Base-by-base conservation (phyloP, 257 asterid species). In the Craterostigma plantagineum region DNA sequence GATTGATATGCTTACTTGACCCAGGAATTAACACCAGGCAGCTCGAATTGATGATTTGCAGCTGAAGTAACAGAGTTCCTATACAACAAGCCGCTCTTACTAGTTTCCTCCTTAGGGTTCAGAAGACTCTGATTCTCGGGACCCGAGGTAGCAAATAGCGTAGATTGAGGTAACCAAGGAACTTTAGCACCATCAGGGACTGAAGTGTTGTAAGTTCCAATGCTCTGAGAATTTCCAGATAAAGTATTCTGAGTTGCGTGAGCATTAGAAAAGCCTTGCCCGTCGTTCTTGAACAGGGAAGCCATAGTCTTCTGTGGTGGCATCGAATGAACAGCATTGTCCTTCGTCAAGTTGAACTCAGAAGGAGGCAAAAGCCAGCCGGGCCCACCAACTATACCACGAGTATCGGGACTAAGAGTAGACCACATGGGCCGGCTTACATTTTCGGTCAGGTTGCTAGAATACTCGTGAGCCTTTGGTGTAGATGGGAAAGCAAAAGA, bases 381-480 rank as follows among this genome's bases (percentile, higher is more conserved):
- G 50, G 70, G 60, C 35, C 81, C 77, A 63, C 90, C n/a, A n/a
- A n/a, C n/a, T n/a, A n/a, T n/a, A n/a, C n/a, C 77, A 59, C 76
- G 73, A 64, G 80, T 75, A 63, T 70, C 92, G 63, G 70, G 92
- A 53, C 76, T 81, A 51, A 83, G 86, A 57, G 84, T 57, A 62
- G 67, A 79, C 96, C 96, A 85, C 96, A 85, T 80, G 65, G 80
- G 92, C 90, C 85, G 77, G 9, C 78, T 60, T 60, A 81, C 76
- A 46, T 54, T 46, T 45, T 72, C 93, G 62, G 66, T 72, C 35
- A 45, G 42, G 57, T 43, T 56, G 42, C 51, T 67, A 14, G 61
- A 57, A 44, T 56, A 69, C 56, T 63, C 82, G 64, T 72, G 75
- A 51, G 58, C 53, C 57, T 56, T 64, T n/a, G 74, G 63, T 52